Base-by-base conservation (phyloP, 768 basidiomycete species). In the Exidia glandulosa region DNA sequence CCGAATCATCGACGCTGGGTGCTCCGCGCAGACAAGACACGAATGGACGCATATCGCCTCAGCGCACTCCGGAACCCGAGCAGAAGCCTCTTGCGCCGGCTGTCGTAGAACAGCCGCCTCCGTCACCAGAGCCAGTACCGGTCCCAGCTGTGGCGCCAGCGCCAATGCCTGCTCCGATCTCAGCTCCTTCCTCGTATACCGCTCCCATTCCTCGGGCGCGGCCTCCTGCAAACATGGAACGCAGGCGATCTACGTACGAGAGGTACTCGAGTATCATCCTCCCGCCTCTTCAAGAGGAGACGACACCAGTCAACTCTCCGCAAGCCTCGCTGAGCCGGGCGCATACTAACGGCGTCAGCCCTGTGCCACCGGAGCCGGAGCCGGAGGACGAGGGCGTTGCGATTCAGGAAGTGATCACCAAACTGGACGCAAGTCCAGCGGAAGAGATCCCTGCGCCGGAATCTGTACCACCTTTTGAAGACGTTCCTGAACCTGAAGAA, bases 221-320 rank as follows among this genome's bases (percentile, higher is more conserved):
- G 25, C 50, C 41, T 4, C 66, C 71, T 30, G 61, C 67, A 3
- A 74, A 74, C 32, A 62, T 69, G 31, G 86, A 90, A 66, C 83
- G 78, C 65, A 79, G 83, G 57, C 83, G 79, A 67, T 84, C 86
- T 33, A 87, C 78, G 63, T 83, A 81, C 64, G 87, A 88, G 60
- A 81, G 77, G 65, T 86, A 86, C 63, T 81, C 86, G 7, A 76
- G 79, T 0, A 76, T 84, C 36, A 73, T 76, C 31, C 71, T 89
- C 66, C 87, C 88, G 27, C 75, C 87, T 5, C 69, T 90, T 60
- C 75, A 78, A 60, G 89, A 90, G 70, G 89, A 84, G 67, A 76
- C 74, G 55, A 86, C 86, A 1, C 85, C 85, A 12, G 71, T 69
- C 13, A 54, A 31, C 3, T 45, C 41, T 9, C 50, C 50, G n/a